Evolutionary conservation across 805 yeast species (phyloP), one percentile per base, ranked within the genome.

Genomic region (Spathaspora arborariae): DNA sequence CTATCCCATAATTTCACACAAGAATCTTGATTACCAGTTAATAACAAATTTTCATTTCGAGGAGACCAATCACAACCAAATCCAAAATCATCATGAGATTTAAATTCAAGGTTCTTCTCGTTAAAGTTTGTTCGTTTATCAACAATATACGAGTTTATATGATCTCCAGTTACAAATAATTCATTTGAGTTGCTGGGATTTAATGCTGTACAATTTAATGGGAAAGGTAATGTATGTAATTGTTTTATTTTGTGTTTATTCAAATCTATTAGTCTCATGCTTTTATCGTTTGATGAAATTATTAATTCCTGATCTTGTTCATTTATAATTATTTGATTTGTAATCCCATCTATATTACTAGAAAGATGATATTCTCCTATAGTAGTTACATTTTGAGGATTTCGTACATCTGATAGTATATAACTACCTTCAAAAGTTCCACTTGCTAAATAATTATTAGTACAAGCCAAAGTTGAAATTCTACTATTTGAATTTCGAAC

Each of bases 21-120:
- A 2, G 82, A 76, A 58, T 82, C 87, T 57, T 82, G 86, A 54
- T 74, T 78, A 5, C 86, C 86, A 0, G 84, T 75, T 4, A 79
- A 75, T 15, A 81, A 51, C 4, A 66, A 53, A 41, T 72, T 61
- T 11, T 72, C 78, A 50, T 72, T 64, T 5, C 46, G 42, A 1
- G 67, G 63, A 2, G 69, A 65, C 85, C 86, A 82, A 53, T 80
- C 85, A 56, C 84, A 81, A 36, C 81, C 68, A 51, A 81, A 81
- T 3, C 81, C 76, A 56, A 58, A 81, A 56, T 82, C 86, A 42
- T 61, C 59, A 57, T 81, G 86, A 6, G 82, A 83, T 9, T 42
- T 41, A 34, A 50, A 45, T 19, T 7, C 13, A 18, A 46, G 21
- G 7, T 37, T 20, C 1, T 42, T 16, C 10, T 30, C 13, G 6